Evolutionary conservation across 1,139 yeast genomes (phyloP), one percentile per base, ranked within the genome.

Genomic region (Kluyveromyces marxianus): DNA sequence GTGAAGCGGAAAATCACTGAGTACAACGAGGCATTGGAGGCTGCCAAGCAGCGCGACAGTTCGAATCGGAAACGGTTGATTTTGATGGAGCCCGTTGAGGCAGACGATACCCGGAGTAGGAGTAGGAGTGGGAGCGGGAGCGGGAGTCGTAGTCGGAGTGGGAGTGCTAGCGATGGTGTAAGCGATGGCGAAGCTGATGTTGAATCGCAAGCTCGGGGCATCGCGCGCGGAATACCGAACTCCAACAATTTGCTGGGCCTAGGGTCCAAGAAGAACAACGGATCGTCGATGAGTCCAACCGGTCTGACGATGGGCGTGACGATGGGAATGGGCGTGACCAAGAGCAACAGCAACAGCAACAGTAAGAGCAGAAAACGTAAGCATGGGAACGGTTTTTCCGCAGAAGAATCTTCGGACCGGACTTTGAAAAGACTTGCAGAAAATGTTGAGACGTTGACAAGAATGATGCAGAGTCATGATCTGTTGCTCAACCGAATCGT

Each of bases 21-120:
- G 25, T 40, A 40, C 31, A 40, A 40, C 27, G 27, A n/a, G 5
- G 43, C 43, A 2, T 27, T 40, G 30, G 43, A 40, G 34, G 37
- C 43, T 28, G 43, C 43, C 7, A 40, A 40, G 37, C 43, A 33
- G 25, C 24, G 43, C 25, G 43, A 40, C 34, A 40, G 43, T 14
- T 40, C 43, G 25, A 40, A 40, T 29, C 37, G 43, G 34, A 40
- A 40, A 21, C 8, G 43, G 21, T 35, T 40, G 34, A 40, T 37
- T 21, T 29, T 33, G 4, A 40, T 40, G 43, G 43, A 40, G 37
- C 43, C 43, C 8, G 38, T 40, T n/a, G 43, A 40, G 25, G 27
- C 34, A 7, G 39, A 36, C n/a, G 39, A 36, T n/a, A n/a, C n/a
- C n/a, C n/a, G n/a, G n/a, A n/a, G n/a, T n/a, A n/a, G n/a, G n/a